Evolutionary conservation across 768 basidiomycete genomes (phyloP).

Genomic region (Panellus pusillus): DNA sequence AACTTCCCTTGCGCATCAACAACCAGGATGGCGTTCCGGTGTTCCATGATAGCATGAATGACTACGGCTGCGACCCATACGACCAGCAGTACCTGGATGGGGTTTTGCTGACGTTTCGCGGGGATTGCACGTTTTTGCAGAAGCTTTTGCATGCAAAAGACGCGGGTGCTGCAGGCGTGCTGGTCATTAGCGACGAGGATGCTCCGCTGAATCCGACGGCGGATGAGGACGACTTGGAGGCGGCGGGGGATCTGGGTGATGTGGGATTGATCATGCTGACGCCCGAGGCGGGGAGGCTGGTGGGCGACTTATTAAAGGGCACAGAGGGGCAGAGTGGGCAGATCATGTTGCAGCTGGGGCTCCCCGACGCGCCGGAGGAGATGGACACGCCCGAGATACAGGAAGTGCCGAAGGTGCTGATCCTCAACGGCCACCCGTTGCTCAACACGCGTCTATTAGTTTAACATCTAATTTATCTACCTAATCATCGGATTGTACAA

Average conservation of each 20-base stretch:
- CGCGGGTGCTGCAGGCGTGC: constrained; percentile 74
- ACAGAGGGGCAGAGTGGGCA: constrained; percentile 50
- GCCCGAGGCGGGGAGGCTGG: constrained; percentile 47
- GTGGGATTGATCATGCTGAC: constrained; percentile 61
- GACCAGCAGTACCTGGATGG: constrained; percentile 45
- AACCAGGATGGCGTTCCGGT: constrained; percentile 55
- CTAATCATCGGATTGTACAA: constrained; percentile 78
- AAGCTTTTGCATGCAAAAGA: constrained; percentile 71
- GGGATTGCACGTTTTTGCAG: constrained; percentile 84
- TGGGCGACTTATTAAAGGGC: constrained; percentile 56
- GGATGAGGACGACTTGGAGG: constrained; percentile 52
- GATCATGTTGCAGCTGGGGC: constrained; percentile 52
- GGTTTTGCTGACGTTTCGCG: constrained; percentile 67
- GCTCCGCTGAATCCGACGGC: constrained; percentile 65
- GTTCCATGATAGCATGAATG: constrained; percentile 51
- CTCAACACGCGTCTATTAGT: constrained; percentile 72
- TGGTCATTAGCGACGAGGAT: constrained; percentile 72
- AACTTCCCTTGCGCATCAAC: constrained; percentile 44
- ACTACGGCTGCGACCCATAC: constrained; percentile 62
- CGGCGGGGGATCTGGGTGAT: constrained; percentile 56
- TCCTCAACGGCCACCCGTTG: constrained; percentile 75
- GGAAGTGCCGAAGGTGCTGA: constrained; percentile 48
- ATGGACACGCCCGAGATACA: constrained; percentile 22
- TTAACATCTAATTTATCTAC: constrained; percentile 52
- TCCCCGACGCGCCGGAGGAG: constrained; percentile 26